Base-by-base conservation (phyloP, 495 filamentous ascomycete genomes). In the Trypethelium eluteriae region DNA sequence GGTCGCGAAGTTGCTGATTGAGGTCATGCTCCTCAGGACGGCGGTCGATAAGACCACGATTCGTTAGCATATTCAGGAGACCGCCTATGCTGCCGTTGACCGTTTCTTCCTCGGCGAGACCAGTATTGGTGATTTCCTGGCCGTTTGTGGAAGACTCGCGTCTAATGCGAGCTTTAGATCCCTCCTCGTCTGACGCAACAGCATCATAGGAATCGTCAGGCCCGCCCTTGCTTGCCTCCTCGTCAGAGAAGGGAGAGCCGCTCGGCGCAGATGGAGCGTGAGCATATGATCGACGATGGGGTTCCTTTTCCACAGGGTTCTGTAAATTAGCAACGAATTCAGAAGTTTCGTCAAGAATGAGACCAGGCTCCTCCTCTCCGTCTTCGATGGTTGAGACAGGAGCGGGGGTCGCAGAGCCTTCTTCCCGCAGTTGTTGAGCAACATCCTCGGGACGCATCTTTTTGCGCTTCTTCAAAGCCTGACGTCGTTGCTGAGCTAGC, bases 281-380 rank as follows among this genome's bases (percentile, higher is more conserved):
- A 10, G 32, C 77, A 75, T 72, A 83, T 70, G 68, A 77, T 66
- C 62, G 63, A 41, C 68, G 56, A 81, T 80, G 66, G 39, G 81
- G 83, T 69, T 90, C 88, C n/a, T 86, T 85, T n/a, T 83, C 78
- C n/a, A 78, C 79, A 11, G 82, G 84, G 69, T 86, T 87, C 70
- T 88, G 85, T 64, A 98, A 76, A 69, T 91, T 90, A 25, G 91
- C 87, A 36, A 98, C 90, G 73, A 98, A 98, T 68, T 96, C 92
- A 2, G 91, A 89, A 14, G 93, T 96, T 74, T 98, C 93, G 69
- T 97, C 92, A 65, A 98, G 91, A 14, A 98, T 82, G 11, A 97
- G 80, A 38, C 93, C 93, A 16, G 83, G 84, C 36, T 85, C 86
- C 67, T 87, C 84, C 11, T 80, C 78, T 7, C 70, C 74, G 16